Conservation (phyloP, 805 yeast species). For the Barnettozyma botsteinii region DNA sequence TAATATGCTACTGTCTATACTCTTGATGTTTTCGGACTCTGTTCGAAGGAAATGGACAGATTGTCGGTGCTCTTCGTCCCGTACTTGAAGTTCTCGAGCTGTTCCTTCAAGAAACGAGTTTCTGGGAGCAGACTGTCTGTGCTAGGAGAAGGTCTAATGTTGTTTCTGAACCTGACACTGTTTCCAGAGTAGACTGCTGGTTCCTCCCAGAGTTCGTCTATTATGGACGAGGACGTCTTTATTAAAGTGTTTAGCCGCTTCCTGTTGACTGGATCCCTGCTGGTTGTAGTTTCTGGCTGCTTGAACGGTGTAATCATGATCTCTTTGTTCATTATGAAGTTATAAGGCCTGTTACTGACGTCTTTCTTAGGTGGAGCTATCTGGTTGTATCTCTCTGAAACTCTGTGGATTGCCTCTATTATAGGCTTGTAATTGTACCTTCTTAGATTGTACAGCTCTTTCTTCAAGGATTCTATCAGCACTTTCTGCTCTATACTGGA, state of each 20-base stretch:
- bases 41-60: conserved; percentile 3
- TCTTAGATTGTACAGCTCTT: conserved; percentile 17
- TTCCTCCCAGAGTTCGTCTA: conserved; percentile 9
- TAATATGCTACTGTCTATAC: too few species aligned
- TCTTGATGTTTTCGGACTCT: conserved; percentile 6
- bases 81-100: conserved; percentile 6
- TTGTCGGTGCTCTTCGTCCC: background rate
- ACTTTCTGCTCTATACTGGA: conserved; percentile 20
- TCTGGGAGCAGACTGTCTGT: conserved; percentile 2
- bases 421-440: conserved; percentile 19
- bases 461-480: conserved; percentile 19
- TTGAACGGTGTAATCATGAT: background rate
- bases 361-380: background rate
- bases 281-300: background rate
- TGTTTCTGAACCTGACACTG: background rate
- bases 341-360: background rate
- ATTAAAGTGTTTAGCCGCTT: conserved; percentile 5
- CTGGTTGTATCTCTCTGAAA: background rate
- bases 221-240: conserved; percentile 3
- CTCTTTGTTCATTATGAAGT: background rate
- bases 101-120: conserved; percentile 6
- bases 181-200: background rate
- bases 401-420: conserved; percentile 10
- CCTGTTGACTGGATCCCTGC: conserved; percentile 2
- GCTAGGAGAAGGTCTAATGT: background rate